Base-by-base conservation (phyloP, 495 filamentous ascomycete genomes). In the Penicillium taxi region DNA sequence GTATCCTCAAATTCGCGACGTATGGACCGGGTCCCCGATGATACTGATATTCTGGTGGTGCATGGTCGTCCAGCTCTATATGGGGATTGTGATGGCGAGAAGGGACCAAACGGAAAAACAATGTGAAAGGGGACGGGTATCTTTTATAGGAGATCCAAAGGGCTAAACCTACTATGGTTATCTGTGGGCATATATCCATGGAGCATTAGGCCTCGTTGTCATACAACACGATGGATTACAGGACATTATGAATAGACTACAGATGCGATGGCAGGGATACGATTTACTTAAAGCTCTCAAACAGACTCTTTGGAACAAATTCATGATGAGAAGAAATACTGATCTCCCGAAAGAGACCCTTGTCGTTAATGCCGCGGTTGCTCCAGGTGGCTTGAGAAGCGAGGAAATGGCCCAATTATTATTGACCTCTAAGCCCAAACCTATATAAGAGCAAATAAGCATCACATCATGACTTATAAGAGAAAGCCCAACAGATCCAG, bases 111-210 rank as follows among this genome's bases (percentile, higher is more conserved):
- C 22, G 43, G 34, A 23, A 17, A 37, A 32, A 51, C 76, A 34
- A 82, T 82, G 14, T 84, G 77, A 39, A 44, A 15, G 42, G 42
- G 1, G 45, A 42, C 36, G 69, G 72, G 32, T 66, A 66, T 21
- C 66, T 88, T 2, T 63, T 81, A 2, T 53, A 62, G 11, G 80
- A 83, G 28, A 52, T 84, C 19, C 80, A 78, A 74, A 60, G 69
- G 3, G 74, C 80, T 20, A 73, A 69, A 45, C 82, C 83, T 8
- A 63, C 58, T 18, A 56, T 87, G 26, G 82, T 86, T 55, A 62
- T 86, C 26, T 86, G 82, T 58, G 83, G 82, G 8, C 83, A 88
- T 52, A n/a, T n/a, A 66, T 84, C 6, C 82, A 88, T 30, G 42
- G 35, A 8, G 42, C 42, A 26, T 44, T 13, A 23, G 35, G 35